Conservation (phyloP, 805 yeast species). For the Kluyveromyces starmeri region DNA sequence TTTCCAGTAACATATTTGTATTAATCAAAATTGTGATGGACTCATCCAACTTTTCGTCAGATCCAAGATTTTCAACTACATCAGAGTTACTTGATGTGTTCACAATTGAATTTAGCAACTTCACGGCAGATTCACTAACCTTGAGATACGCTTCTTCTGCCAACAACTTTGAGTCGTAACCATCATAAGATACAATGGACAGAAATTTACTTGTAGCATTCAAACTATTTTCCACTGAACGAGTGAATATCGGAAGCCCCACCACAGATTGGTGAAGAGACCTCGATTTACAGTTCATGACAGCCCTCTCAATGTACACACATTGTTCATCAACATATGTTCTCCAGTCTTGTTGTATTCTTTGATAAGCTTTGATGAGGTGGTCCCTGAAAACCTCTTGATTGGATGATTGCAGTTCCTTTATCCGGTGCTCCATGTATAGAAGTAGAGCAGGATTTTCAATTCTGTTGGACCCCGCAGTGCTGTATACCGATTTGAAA, state of each 20-base stretch:
- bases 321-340: slow-evolving; percentile 50
- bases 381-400: slow-evolving; percentile 55
- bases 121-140: slow-evolving; percentile 24
- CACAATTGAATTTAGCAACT: slow-evolving; percentile 22
- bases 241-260: slow-evolving; percentile 40
- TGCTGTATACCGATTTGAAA: slow-evolving; percentile 24
- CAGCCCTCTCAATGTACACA: slow-evolving; percentile 32
- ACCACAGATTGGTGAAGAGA: slow-evolving; percentile 38
- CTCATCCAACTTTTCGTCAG: slow-evolving; percentile 24
- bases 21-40: slow-evolving; percentile 45
- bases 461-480: slow-evolving; percentile 33
- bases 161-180: slow-evolving; percentile 16
- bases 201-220: slow-evolving; percentile 6
- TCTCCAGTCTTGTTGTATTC: slow-evolving; percentile 47
- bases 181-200: neutral
- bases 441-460: slow-evolving; percentile 36
- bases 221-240: slow-evolving; percentile 30
- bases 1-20: slow-evolving; percentile 42
- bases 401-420: slow-evolving; percentile 37
- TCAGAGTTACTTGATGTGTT: slow-evolving; percentile 2
- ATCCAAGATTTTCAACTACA: neutral
- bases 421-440: slow-evolving; percentile 33
- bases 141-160: slow-evolving; percentile 26
- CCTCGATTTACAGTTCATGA: slow-evolving; percentile 24
- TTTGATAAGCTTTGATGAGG: slow-evolving; percentile 43